Percentiles rank a stretch among this genome's conserved stretches.
Evolutionary conservation across 768 basidiomycete genomes (phyloP).

Genomic region (Gloeostereum incarnatum): DNA sequence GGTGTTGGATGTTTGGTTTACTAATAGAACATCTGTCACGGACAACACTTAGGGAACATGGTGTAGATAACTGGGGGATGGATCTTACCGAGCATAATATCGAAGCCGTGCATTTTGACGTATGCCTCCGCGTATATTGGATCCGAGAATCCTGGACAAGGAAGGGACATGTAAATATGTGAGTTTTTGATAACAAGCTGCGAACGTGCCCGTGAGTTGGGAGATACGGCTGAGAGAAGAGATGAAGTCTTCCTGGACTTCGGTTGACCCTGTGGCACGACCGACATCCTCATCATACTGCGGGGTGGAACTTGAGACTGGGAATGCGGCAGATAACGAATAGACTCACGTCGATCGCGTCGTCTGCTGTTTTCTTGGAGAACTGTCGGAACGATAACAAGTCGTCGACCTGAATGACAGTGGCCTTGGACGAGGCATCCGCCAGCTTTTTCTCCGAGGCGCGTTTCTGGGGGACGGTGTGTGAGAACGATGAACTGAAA

Average conservation of each 20-base stretch:
- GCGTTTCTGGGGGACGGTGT: slow-evolving; percentile 49
- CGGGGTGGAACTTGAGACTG: slow-evolving; percentile 3
- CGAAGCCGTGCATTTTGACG: slow-evolving; percentile 96
- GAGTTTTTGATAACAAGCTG: background rate
- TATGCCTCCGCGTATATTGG: slow-evolving; percentile 97
- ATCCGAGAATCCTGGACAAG: slow-evolving; percentile 78
- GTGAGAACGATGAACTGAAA: background rate
- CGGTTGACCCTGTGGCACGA: slow-evolving; percentile 78
- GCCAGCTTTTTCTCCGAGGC: slow-evolving; percentile 85
- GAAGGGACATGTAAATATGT: background rate
- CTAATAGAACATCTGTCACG: slow-evolving; percentile 77
- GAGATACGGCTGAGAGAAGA: slow-evolving; percentile 90
- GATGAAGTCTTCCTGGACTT: slow-evolving; percentile 86
- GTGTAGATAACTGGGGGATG: background rate
- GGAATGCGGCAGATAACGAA: slow-evolving; percentile 4
- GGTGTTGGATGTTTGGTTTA: slow-evolving; percentile 92
- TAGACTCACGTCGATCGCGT: slow-evolving; percentile 57
- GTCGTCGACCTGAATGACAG: slow-evolving; percentile 88
- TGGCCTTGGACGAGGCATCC: slow-evolving; percentile 53
- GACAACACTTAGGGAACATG: slow-evolving; percentile 1
- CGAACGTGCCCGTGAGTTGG: slow-evolving; percentile 84
- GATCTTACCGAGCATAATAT: slow-evolving; percentile 76
- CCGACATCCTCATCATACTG: slow-evolving; percentile 88
- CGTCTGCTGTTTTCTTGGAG: slow-evolving; percentile 81
- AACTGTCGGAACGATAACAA: slow-evolving; percentile 89